phyloP scores from a whole-genome alignment of 1,139 yeast genomes.

The Pichia cactophila region DNA sequence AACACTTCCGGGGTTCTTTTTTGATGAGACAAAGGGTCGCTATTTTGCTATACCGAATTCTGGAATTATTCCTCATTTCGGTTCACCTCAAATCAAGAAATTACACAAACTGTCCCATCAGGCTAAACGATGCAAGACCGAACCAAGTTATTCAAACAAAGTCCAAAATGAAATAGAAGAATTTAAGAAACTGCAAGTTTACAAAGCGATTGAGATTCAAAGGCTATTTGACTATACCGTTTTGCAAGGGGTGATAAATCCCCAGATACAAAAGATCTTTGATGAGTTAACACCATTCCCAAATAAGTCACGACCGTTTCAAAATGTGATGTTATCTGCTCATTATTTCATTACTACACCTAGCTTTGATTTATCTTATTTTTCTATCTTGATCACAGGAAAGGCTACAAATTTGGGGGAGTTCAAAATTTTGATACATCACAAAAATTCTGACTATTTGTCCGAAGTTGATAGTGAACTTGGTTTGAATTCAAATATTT shows the following conservation, averaged over 20 bases:
- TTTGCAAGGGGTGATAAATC: not conserved
- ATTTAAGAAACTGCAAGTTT: not conserved
- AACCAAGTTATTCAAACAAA: not conserved
- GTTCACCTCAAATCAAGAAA: not conserved
- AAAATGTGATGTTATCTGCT: not conserved
- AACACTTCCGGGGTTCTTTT: conserved; percentile 12
- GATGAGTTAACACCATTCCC: not conserved
- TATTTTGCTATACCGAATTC: conserved; percentile 12
- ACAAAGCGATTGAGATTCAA: not conserved
- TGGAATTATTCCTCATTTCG: not conserved
- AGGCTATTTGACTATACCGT: not conserved
- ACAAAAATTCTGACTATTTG: not conserved
- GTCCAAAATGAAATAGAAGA: not conserved
- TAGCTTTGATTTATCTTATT: not conserved
- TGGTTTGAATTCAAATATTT: not conserved
- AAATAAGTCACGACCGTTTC: not conserved
- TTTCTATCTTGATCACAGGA: not conserved
- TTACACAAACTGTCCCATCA: not conserved
- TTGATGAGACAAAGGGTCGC: conserved; percentile 7
- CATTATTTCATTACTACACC: not conserved
- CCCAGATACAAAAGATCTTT: not conserved
- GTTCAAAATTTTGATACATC: not conserved
- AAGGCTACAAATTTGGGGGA: not conserved
- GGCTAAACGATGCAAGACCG: not conserved
- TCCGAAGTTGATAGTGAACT: not conserved